A percentile compares a stretch with the other conserved stretches of the same genome.
phyloP scores from a whole-genome alignment of 169 alveolate genomes.

The Neospora caninum region DNA sequence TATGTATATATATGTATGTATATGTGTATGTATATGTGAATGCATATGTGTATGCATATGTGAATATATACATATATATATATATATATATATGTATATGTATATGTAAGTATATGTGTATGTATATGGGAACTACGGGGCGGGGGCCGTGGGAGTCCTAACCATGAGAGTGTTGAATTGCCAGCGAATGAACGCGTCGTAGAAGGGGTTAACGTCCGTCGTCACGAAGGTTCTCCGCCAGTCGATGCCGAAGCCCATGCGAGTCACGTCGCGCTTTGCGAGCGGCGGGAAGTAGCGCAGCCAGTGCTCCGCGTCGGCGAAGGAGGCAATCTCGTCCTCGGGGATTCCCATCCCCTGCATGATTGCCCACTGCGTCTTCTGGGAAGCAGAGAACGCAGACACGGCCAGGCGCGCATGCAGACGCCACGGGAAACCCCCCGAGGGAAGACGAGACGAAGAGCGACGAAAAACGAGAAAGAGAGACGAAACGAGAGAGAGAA shows the following conservation, averaged over 20 bases:
- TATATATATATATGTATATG: conserved; percentile 57
- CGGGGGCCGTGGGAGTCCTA: conserved; percentile 2
- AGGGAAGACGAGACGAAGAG: neutral
- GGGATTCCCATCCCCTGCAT: conserved; percentile 92
- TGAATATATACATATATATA: conserved; percentile 66
- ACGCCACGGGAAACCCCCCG: too few species aligned
- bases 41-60: neutral
- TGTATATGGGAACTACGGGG: neutral
- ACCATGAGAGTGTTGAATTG: conserved; percentile 94
- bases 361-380: conserved; percentile 90
- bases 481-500: neutral
- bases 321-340: conserved; percentile 93
- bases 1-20: conserved; percentile 53
- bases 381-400: conserved; percentile 4
- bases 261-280: conserved; percentile 22
- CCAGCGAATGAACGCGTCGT: conserved; percentile 94
- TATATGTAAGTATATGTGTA: conserved; percentile 26
- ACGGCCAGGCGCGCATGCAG: too few species aligned
- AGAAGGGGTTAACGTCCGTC: conserved; percentile 97
- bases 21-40: conserved; percentile 23
- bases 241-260: conserved; percentile 84
- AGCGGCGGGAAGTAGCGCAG: conserved; percentile 96
- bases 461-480: too few species aligned
- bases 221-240: conserved; percentile 99
- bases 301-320: conserved; percentile 97